Evolutionary conservation across 2,329 filamentous ascomycete genomes (phyloP).

Genomic region (Talaromyces islandicus): DNA sequence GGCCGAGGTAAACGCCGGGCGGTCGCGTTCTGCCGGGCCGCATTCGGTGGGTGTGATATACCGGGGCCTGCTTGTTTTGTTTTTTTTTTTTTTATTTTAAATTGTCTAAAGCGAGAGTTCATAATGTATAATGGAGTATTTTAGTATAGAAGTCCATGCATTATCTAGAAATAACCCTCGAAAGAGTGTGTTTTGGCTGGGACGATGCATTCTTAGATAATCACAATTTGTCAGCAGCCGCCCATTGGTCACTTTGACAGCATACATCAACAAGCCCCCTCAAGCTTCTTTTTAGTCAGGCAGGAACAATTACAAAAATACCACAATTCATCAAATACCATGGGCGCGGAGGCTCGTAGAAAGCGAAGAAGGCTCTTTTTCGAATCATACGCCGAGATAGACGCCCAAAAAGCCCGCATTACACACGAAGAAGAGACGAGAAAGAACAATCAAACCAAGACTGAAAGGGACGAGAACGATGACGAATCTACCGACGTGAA

Average conservation of each 20-base stretch:
- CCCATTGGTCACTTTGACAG: not conserved
- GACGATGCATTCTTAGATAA: not conserved
- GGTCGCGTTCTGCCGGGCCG: not conserved
- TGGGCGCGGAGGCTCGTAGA: not conserved
- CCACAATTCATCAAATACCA: not conserved
- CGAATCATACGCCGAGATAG: constrained; percentile 2
- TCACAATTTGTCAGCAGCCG: not conserved
- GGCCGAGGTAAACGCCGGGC: not conserved
- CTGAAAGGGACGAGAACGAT: constrained; percentile 26
- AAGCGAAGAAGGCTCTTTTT: constrained; percentile 8
- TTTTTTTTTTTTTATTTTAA: not conserved
- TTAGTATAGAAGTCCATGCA: not conserved
- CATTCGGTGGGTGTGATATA: not conserved
- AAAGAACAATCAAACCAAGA: not conserved
- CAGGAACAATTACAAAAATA: not conserved
- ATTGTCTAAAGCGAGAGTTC: too few relatives aligned
- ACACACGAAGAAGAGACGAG: not conserved
- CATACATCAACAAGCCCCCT: not conserved
- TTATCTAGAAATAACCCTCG: not conserved
- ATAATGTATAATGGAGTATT: not conserved
- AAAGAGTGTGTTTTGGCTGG: not conserved
- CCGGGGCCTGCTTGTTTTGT: too few relatives aligned
- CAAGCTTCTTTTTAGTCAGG: not conserved
- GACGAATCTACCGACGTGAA: constrained; percentile 87
- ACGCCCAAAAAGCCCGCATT: not conserved